Evolutionary conservation across 2,329 filamentous ascomycete species (phyloP).

Genomic region (Grosmannia serpens): DNA sequence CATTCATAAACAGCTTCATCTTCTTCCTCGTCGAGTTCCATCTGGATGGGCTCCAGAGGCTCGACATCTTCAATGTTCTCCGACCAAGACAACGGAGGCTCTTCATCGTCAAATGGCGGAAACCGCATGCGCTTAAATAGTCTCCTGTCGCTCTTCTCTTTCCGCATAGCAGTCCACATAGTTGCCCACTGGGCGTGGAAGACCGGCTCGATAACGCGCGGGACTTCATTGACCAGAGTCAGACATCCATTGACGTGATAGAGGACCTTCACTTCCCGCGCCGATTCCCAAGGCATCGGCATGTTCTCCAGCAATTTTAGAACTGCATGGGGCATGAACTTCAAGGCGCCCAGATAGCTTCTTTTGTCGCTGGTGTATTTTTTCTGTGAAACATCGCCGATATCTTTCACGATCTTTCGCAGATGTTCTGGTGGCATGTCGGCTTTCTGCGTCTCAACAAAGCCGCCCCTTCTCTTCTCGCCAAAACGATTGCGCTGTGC

Average conservation of each 20-base stretch:
- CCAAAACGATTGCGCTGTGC: constrained; percentile 85
- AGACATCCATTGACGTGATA: constrained; percentile 98
- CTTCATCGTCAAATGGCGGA: constrained; percentile 96
- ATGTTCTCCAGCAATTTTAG: constrained; percentile 97
- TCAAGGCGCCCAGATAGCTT: constrained; percentile 90
- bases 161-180: constrained; percentile 98
- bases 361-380: constrained; percentile 98
- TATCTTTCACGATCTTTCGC: constrained; percentile 96
- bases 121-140: constrained; percentile 99
- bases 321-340: constrained; percentile 98
- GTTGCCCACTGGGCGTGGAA: constrained; percentile 99
- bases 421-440: constrained; percentile 98
- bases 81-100: constrained; percentile 93
- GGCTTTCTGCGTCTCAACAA: constrained; percentile 95
- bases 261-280: constrained; percentile 90
- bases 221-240: constrained; percentile 92
- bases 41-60: constrained; percentile 92
- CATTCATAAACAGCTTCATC: constrained; percentile 87
- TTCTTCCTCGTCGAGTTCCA: constrained; percentile 92
- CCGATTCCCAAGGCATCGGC: constrained; percentile 99
- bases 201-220: constrained; percentile 91
- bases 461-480: constrained; percentile 92
- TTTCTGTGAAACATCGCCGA: constrained; percentile 97
- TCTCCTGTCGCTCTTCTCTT: constrained; percentile 90
- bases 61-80: constrained; percentile 99